A percentile compares a stretch with the other conserved stretches of the same genome.
These are phyloP conservation scores for Crithidia mellificae DNA, from an alignment of 208 protist species.

Conservation along the genomic window DNA sequence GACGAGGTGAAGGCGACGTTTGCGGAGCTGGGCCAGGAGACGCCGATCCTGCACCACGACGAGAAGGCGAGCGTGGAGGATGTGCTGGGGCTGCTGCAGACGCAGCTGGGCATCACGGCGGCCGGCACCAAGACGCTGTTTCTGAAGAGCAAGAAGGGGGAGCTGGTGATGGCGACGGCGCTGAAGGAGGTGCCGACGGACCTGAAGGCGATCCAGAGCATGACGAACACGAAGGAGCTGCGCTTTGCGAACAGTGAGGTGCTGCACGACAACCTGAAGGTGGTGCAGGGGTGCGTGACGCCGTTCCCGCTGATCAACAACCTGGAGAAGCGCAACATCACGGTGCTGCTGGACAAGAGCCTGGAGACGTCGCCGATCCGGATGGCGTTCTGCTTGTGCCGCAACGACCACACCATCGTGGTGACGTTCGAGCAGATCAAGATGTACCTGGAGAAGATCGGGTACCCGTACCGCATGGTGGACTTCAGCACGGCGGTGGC, in stretches of 20 bases:
- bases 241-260: slow-evolving; percentile 79
- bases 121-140: slow-evolving; percentile 88
- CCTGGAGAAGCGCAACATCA: slow-evolving; percentile 59
- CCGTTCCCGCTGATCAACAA: slow-evolving; percentile 88
- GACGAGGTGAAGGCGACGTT: slow-evolving; percentile 59
- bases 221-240: slow-evolving; percentile 70
- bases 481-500: slow-evolving; percentile 50
- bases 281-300: slow-evolving; percentile 79
- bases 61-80: slow-evolving; percentile 78
- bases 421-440: slow-evolving; percentile 66
- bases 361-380: slow-evolving; percentile 40
- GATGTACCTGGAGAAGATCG: slow-evolving; percentile 65
- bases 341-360: slow-evolving; percentile 75
- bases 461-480: slow-evolving; percentile 65
- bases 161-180: slow-evolving; percentile 79
- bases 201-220: slow-evolving; percentile 78
- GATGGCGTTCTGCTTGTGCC: slow-evolving; percentile 80
- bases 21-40: slow-evolving; percentile 38
- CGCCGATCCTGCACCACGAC: slow-evolving; percentile 68
- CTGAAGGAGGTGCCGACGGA: slow-evolving; percentile 71
- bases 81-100: slow-evolving; percentile 20
- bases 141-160: slow-evolving; percentile 90
- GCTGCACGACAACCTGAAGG: slow-evolving; percentile 62
- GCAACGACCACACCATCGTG: slow-evolving; percentile 81
- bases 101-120: slow-evolving; percentile 3